Evolutionary conservation across 2,329 filamentous ascomycete genomes (phyloP).

Genomic region (Colletotrichum lini): DNA sequence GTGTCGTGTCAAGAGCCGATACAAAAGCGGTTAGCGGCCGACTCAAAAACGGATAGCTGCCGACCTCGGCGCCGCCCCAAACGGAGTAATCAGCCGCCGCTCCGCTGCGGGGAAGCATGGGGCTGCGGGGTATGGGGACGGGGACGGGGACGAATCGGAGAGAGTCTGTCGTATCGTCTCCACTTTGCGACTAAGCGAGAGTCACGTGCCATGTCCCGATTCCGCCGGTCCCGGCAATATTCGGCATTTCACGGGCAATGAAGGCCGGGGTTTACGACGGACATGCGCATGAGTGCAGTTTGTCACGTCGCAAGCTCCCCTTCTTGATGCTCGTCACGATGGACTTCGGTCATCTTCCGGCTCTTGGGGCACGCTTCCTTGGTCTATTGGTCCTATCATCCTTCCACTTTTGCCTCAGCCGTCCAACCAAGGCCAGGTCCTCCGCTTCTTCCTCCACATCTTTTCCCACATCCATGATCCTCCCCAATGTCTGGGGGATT

Average conservation of each 20-base stretch:
- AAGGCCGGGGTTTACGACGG: not conserved
- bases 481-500: constrained; percentile 12
- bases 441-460: not conserved
- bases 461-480: not conserved
- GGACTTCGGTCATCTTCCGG: constrained; percentile 13
- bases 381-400: not conserved
- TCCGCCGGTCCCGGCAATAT: not conserved
- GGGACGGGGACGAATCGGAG: not conserved
- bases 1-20: constrained; percentile 4
- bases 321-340: not conserved
- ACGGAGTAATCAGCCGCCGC: not conserved
- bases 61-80: not conserved
- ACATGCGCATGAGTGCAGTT: not conserved
- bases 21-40: constrained; percentile 14
- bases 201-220: not conserved
- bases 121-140: too few species aligned
- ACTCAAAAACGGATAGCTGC: not conserved
- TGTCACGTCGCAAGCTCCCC: not conserved
- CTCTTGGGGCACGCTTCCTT: not conserved
- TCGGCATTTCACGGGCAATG: constrained; percentile 1
- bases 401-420: not conserved
- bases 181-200: too few species aligned
- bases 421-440: not conserved
- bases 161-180: too few species aligned
- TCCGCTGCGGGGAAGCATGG: not conserved